phyloP scores from a whole-genome alignment of 2,329 filamentous ascomycete genomes.

The Sporothrix dimorphospora region DNA sequence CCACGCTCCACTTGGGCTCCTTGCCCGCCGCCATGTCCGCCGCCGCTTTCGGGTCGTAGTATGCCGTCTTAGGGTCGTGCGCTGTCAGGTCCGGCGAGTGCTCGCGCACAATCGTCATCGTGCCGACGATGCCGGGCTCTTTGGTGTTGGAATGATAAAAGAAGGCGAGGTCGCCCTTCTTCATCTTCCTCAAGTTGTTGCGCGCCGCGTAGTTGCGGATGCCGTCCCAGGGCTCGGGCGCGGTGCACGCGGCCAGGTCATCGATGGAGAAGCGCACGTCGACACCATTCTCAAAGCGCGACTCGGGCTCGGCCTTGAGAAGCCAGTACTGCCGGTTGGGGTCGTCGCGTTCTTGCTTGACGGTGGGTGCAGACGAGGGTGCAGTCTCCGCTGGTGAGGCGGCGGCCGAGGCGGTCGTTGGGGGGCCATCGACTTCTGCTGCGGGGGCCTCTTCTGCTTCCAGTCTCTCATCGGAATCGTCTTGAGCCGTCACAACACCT shows the following conservation, averaged over 20 bases:
- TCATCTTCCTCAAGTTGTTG: constrained; percentile 92
- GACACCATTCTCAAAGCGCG: constrained; percentile 80
- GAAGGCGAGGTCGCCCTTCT: constrained; percentile 86
- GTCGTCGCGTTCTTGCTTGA: not conserved
- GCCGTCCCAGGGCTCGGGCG: constrained; percentile 88
- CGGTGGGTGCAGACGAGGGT: no score
- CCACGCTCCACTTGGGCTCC: constrained; percentile 78
- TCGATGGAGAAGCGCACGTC: constrained; percentile 96
- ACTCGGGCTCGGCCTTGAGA: constrained; percentile 86
- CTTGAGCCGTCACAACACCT: not conserved
- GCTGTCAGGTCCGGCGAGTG: constrained; percentile 77
- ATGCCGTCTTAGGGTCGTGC: constrained; percentile 72
- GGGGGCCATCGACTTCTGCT: not conserved
- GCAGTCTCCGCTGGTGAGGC: no score
- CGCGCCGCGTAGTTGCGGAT: constrained; percentile 66
- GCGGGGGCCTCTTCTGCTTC: not conserved
- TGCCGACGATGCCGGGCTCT: constrained; percentile 81
- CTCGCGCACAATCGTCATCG: constrained; percentile 87
- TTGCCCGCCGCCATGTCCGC: constrained; percentile 46
- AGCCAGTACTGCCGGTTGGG: constrained; percentile 65
- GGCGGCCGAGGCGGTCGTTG: not conserved
- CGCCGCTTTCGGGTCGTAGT: constrained; percentile 77
- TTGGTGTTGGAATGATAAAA: constrained; percentile 98
- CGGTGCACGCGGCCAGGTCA: constrained; percentile 71
- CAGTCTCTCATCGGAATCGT: not conserved